A percentile compares a stretch with the other conserved stretches of the same genome.
phyloP scores from a whole-genome alignment of 164 flowering plant species.

The Chimonanthus salicifolius region DNA sequence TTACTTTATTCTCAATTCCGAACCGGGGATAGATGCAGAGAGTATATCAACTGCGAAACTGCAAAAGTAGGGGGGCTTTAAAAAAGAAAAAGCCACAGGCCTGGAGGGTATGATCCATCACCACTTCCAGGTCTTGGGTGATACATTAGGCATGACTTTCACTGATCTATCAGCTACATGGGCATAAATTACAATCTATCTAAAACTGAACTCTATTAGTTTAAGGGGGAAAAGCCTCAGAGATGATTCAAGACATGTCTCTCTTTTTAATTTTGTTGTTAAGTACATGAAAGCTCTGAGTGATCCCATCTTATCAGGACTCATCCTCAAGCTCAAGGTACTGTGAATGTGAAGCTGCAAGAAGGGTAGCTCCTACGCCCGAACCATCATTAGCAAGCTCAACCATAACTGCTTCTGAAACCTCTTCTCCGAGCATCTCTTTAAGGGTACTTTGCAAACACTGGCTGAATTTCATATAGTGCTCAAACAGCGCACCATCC shows the following conservation, averaged over 20 bases:
- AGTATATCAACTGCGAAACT: neutral
- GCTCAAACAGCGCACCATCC: slow-evolving; percentile 88
- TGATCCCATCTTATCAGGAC: slow-evolving; percentile 18
- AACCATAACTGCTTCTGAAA: slow-evolving; percentile 29
- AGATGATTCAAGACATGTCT: too few species aligned
- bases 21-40: neutral
- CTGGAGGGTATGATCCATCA: neutral
- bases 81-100: neutral
- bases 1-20: neutral
- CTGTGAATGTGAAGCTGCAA: slow-evolving; percentile 96
- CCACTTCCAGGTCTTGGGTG: neutral
- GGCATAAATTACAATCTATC: neutral
- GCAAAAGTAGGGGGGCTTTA: too few species aligned
- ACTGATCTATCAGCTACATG: neutral
- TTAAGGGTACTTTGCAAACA: slow-evolving; percentile 52
- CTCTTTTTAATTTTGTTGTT: too few species aligned
- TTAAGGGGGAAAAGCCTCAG: too few species aligned
- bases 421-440: slow-evolving; percentile 70
- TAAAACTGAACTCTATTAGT: too few species aligned
- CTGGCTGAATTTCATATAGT: slow-evolving; percentile 62
- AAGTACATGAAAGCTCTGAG: neutral
- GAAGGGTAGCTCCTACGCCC: slow-evolving; percentile 88
- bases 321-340: slow-evolving; percentile 44
- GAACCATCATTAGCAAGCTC: slow-evolving; percentile 82
- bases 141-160: neutral